Evolutionary conservation across 495 filamentous ascomycete genomes (phyloP).

Genomic region (Penicillium cinerascens): DNA sequence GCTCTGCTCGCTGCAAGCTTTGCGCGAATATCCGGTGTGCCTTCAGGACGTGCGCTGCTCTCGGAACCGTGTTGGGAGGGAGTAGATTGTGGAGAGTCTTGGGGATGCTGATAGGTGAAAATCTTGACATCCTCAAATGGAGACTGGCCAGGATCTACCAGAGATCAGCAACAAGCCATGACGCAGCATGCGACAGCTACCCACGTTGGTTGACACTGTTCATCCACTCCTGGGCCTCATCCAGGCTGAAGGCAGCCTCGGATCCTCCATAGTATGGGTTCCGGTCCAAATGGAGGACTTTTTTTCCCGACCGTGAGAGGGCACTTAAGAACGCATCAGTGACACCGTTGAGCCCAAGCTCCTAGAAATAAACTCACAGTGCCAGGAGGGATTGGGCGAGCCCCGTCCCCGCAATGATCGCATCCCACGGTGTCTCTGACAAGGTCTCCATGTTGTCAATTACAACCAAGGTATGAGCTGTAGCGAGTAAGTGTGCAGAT

Average conservation of each 20-base stretch:
- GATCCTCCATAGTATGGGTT: constrained; percentile 84
- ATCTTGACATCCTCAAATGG: constrained; percentile 42
- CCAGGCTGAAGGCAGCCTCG: constrained; percentile 83
- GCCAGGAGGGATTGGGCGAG: constrained; percentile 87
- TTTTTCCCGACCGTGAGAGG: constrained; percentile 86
- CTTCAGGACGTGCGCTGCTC: constrained; percentile 5
- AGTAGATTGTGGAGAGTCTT: constrained; percentile 6
- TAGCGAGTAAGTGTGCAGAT: constrained; percentile 24
- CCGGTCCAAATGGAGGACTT: constrained; percentile 83
- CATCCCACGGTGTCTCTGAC: constrained; percentile 81
- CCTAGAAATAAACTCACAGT: constrained; percentile 59
- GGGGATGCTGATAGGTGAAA: constrained; percentile 15
- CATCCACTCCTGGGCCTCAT: constrained; percentile 78
- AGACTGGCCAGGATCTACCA: constrained; percentile 32
- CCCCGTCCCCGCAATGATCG: constrained; percentile 86
- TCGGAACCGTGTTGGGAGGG: constrained; percentile 1
- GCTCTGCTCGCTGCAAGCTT: constrained; percentile 63
- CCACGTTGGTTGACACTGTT: constrained; percentile 46
- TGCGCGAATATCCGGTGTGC: constrained; percentile 6
- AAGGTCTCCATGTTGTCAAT: constrained; percentile 68
- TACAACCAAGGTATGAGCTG: constrained; percentile 15
- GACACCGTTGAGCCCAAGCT: constrained; percentile 45
- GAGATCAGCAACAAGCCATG: constrained; percentile 22
- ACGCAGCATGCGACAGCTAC: constrained; percentile 4
- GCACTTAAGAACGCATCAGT: constrained; percentile 62